phyloP scores from a whole-genome alignment of 805 yeast genomes.

The Metschnikowia borealis region DNA sequence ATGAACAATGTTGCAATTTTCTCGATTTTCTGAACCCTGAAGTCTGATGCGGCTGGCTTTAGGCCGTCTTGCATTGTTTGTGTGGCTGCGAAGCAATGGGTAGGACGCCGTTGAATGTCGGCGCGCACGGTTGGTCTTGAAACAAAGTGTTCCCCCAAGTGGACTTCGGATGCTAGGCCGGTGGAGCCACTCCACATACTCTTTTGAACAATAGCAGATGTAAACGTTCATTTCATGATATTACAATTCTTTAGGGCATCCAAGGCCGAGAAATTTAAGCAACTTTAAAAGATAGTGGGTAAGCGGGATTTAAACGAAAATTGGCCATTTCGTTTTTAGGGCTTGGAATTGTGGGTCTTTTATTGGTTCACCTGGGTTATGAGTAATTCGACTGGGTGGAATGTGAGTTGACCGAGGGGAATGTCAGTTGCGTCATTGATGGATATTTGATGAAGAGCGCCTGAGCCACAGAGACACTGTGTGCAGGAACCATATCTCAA shows the following conservation, averaged over 20 bases:
- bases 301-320: not conserved
- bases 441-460: not conserved
- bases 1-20: not conserved
- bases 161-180: not conserved
- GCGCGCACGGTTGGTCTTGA: not conserved
- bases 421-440: not conserved
- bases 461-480: not conserved
- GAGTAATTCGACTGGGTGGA: not conserved
- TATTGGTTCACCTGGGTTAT: not conserved
- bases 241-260: not conserved
- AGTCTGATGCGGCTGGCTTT: not conserved
- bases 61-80: not conserved
- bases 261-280: not conserved
- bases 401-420: not conserved
- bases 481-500: not conserved
- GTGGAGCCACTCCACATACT: not conserved
- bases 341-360: not conserved
- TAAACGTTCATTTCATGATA: too few species aligned
- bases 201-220: not conserved
- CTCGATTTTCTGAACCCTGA: not conserved
- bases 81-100: not conserved
- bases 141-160: not conserved
- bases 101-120: not conserved
- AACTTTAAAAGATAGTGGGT: not conserved
- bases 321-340: not conserved